Conservation (phyloP, 257 asterid species). For the Solanum sitiens region DNA sequence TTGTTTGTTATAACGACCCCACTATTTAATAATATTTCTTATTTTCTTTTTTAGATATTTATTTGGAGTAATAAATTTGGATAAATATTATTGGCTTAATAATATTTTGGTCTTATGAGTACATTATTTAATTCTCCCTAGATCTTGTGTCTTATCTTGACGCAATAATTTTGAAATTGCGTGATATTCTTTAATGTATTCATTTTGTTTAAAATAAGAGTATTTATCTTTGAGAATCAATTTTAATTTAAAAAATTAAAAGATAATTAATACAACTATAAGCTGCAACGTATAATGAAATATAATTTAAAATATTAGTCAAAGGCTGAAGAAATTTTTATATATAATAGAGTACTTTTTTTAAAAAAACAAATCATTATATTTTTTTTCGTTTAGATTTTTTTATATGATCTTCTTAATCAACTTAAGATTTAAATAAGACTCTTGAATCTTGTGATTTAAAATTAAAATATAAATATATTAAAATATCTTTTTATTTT, state of each 20-base stretch:
- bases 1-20: background rate
- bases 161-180: background rate
- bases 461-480: too few species aligned
- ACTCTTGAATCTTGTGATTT: too few species aligned
- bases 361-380: too few species aligned
- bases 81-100: background rate
- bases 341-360: too few species aligned
- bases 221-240: too few species aligned
- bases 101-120: background rate
- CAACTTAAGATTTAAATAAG: too few species aligned
- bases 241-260: too few species aligned
- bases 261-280: background rate
- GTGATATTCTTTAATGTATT: too few species aligned
- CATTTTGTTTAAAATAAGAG: background rate
- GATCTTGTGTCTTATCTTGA: background rate
- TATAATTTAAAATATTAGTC: too few species aligned
- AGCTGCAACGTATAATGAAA: too few species aligned
- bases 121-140: background rate
- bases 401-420: fast-evolving
- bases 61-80: background rate
- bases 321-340: background rate
- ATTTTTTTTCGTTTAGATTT: too few species aligned
- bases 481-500: too few species aligned
- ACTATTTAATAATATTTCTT: background rate
- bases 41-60: background rate